Evolutionary conservation across 768 basidiomycete genomes (phyloP), one percentile per base, ranked within the genome.

Genomic region (Mycena chlorophos): DNA sequence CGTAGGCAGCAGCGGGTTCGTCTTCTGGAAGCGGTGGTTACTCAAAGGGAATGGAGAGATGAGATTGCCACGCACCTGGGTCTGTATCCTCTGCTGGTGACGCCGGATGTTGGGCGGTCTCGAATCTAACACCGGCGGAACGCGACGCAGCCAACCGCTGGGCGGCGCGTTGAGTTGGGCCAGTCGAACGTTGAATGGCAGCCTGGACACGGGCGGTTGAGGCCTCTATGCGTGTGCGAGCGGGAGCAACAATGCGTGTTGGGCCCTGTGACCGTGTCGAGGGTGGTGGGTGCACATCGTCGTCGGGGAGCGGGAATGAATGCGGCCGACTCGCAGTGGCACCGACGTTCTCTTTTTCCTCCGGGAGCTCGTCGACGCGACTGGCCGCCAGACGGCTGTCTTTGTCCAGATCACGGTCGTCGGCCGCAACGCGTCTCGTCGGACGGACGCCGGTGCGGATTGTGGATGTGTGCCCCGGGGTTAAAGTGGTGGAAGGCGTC

Each of bases 301-400:
- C 73, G 65, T 75, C 77, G 31, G 65, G 71, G 16, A 62, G 53
- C 4, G 60, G 60, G 39, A 57, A 62, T 3, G 60, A 62, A 10
- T 50, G 50, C 12, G 60, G 60, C 31, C 60, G 56, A 40, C 29
- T 22, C 26, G 42, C 25, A 68, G 67, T 77, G 55, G 67, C 75
- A 54, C 55, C 68, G 53, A 77, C 74, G 63, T 75, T 81, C 65
- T 77, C 80, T 65, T 80, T 80, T 62, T 81, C 80, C 49, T 80
- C 78, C 51, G 73, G 59, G 23, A 51, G 52, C 38, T 51, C 63
- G 54, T 45, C 62, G 62, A 43, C n/a, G n/a, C n/a, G n/a, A n/a
- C n/a, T n/a, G 56, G 28, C 38, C 2, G 49, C 65, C 51, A 48
- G 69, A 46, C 51, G 64, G 62, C 37, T 67, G 65, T 54, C 71